Evolutionary conservation across 371 early-diverging fungal genomes (phyloP).

Genomic region (Basidiobolus meristosporus): DNA sequence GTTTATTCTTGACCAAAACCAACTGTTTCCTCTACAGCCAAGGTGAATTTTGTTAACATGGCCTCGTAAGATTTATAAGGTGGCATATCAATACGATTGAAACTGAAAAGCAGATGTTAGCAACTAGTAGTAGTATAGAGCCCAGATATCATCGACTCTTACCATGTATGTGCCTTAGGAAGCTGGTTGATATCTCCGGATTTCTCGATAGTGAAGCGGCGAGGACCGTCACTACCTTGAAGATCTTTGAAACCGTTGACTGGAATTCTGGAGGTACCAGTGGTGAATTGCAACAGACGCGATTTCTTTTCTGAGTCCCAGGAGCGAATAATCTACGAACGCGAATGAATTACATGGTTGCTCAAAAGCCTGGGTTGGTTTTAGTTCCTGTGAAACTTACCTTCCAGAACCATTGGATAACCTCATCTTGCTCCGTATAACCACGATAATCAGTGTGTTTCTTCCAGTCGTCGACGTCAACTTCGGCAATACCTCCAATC

Average conservation of each 20-base stretch:
- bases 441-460: slow-evolving; percentile 96
- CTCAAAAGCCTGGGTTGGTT: no score
- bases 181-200: slow-evolving; percentile 64
- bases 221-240: slow-evolving; percentile 90
- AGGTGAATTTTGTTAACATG: slow-evolving; percentile 58
- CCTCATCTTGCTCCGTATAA: slow-evolving; percentile 87
- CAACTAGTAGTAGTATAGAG: not conserved
- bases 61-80: slow-evolving; percentile 58
- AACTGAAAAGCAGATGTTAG: slow-evolving; percentile 19
- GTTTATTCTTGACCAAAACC: slow-evolving; percentile 62
- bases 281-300: slow-evolving; percentile 91
- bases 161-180: slow-evolving; percentile 92
- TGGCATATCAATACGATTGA: slow-evolving; percentile 91
- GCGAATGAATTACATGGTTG: not conserved
- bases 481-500: slow-evolving; percentile 96
- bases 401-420: slow-evolving; percentile 97
- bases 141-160: slow-evolving; percentile 7
- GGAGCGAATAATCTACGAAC: slow-evolving; percentile 38
- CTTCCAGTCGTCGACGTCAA: slow-evolving; percentile 98
- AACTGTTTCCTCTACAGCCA: slow-evolving; percentile 87
- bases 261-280: slow-evolving; percentile 95
- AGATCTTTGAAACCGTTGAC: slow-evolving; percentile 97
- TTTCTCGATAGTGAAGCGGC: slow-evolving; percentile 93
- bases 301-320: slow-evolving; percentile 90
- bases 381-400: slow-evolving; percentile 11